Base-by-base conservation (phyloP, 2,329 filamentous ascomycete species). In the Scedosporium dehoogii region DNA sequence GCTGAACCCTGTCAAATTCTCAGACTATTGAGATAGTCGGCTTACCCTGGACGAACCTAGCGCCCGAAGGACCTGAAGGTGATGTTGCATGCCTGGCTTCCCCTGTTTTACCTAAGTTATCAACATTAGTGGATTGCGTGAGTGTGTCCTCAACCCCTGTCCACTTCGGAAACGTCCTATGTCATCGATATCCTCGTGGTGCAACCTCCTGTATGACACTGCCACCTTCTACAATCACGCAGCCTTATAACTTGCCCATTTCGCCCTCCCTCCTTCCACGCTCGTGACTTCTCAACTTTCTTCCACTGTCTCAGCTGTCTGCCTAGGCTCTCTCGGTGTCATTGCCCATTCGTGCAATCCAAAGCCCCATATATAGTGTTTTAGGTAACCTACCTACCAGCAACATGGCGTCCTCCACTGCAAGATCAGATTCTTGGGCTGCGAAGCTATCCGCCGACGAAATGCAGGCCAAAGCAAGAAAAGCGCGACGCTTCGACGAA, bases 381-480 rank as follows among this genome's bases (percentile, higher is more conserved):
- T n/a, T 48, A 21, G 18, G 44, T n/a, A 3, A n/a, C 6, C 16
- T n/a, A 21, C 4, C 12, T 6, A 18, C 51, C 23, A 10, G 16
- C 51, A 62, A 9, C 14, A 62, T 62, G 60, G 29, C 51, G 48
- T 23, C 29, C 14, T 56, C 60, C 21, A 5, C 51, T 6, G 51
- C 51, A 46, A 33, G 51, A 58, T 57, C 60, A 29, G 60, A 62
- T 41, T 57, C 60, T 21, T 57, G 60, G 51, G 60, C 60, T 21
- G 60, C 60, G 38, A 62, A 62, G 23, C 14, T 42, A 23, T 44
- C 60, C 41, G 74, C 74, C 65, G 67, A 67, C 70, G 76, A 76
- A 38, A 79, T 84, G 77, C 81, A 84, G 71, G 64, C 74, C 46
- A 76, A 75, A 62, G 83, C 81, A 9, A 76, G 82, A 66, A 73